phyloP scores from a whole-genome alignment of 2,329 filamentous ascomycete genomes.

The Bipolaris victoriae region DNA sequence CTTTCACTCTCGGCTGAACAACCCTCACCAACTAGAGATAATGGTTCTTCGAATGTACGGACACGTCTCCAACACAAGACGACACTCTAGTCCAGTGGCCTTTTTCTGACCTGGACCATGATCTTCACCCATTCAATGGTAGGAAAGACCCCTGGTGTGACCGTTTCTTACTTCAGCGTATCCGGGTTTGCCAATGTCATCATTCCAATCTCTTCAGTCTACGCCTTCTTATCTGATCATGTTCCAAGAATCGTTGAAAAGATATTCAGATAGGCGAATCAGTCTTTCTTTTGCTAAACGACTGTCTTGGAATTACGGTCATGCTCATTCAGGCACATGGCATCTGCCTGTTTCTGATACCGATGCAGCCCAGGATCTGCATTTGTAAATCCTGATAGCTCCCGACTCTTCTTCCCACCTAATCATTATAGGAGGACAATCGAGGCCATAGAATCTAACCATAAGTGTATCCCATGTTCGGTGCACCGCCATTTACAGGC shows the following conservation, averaged over 20 bases:
- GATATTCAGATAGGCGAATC: background rate
- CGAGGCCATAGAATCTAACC: slow-evolving; percentile 18
- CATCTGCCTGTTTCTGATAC: slow-evolving; percentile 3
- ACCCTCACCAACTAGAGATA: background rate
- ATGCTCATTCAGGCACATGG: background rate
- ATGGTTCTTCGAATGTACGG: background rate
- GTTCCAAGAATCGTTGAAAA: background rate
- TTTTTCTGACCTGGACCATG: background rate
- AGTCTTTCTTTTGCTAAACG: background rate
- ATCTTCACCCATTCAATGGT: background rate
- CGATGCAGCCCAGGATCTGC: background rate
- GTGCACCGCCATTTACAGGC: slow-evolving; percentile 17
- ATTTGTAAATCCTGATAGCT: background rate
- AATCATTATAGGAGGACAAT: background rate
- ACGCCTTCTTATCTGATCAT: background rate
- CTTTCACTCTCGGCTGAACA: background rate
- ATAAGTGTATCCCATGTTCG: slow-evolving; percentile 37
- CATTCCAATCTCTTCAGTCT: background rate
- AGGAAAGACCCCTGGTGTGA: background rate
- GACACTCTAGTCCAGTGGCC: background rate
- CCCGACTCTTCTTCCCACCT: background rate
- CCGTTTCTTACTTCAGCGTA: background rate
- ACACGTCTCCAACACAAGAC: background rate
- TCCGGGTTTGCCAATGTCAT: background rate
- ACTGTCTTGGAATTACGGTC: background rate